These are phyloP conservation scores for Pecoramyces ruminantium DNA, from an alignment of 192 early-diverging fungal species.

Conservation along the genomic window DNA sequence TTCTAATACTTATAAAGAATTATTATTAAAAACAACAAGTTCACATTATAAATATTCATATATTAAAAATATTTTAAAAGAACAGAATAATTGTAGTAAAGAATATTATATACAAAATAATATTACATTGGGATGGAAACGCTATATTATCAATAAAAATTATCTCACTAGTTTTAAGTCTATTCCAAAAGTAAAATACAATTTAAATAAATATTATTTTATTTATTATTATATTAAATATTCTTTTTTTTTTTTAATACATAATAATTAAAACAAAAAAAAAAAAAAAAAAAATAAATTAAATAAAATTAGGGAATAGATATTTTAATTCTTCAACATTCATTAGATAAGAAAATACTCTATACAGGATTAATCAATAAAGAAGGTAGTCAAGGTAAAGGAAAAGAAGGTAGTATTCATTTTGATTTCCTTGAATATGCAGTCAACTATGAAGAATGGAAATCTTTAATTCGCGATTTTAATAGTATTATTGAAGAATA, in stretches of 20 bases:
- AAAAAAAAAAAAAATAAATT: too few relatives aligned
- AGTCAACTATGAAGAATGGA: neutral
- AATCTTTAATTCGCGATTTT: neutral
- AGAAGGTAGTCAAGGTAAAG: neutral
- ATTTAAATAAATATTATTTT: too few relatives aligned
- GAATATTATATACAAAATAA: neutral
- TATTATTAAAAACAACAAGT: neutral
- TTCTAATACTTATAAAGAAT: neutral
- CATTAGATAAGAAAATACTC: neutral
- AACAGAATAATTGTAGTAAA: neutral
- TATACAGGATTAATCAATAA: neutral
- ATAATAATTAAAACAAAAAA: too few relatives aligned
- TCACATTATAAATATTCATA: neutral
- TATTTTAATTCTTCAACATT: neutral
- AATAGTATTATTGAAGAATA: neutral
- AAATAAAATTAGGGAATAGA: neutral
- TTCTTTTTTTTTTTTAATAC: too few relatives aligned
- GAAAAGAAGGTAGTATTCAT: neutral
- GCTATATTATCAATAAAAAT: neutral
- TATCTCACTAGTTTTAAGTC: neutral
- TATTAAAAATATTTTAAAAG: neutral
- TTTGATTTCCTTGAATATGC: neutral
- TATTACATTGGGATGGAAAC: neutral
- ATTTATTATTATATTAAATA: too few relatives aligned
- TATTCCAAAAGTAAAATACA: neutral